Conservation (phyloP, 2,329 filamentous ascomycete species). For the Cytospora paraplurivora region DNA sequence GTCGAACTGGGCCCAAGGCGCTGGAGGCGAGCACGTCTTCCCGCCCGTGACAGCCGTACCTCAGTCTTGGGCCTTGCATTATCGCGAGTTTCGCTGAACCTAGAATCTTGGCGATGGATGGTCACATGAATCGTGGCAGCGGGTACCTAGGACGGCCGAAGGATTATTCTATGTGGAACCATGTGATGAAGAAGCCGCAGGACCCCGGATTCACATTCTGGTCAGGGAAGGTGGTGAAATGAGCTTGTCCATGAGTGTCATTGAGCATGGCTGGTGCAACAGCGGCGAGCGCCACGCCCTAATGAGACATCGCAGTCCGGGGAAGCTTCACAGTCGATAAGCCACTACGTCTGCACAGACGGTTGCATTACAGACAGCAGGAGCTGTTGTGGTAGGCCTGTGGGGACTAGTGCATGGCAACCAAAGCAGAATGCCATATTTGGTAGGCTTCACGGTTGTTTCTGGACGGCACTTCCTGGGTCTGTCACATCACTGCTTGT, state of each 20-base stretch:
- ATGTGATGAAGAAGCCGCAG: constrained; percentile 8
- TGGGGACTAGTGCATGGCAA: not conserved
- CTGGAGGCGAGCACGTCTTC: constrained; percentile 18
- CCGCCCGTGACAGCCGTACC: constrained; percentile 24
- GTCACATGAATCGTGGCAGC: constrained; percentile 20
- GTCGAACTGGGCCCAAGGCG: constrained; percentile 12
- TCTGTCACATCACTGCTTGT: not conserved
- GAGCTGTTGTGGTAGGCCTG: not conserved
- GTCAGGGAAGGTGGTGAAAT: not conserved
- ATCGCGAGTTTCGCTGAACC: constrained; percentile 21
- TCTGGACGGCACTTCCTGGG: not conserved
- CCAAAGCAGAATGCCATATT: not conserved
- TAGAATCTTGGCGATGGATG: constrained; percentile 22
- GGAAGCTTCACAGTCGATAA: not conserved
- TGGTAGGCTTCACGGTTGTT: not conserved
- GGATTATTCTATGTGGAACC: constrained; percentile 5
- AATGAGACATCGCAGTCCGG: constrained; percentile 8
- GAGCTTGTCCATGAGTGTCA: not conserved
- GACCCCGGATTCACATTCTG: constrained; percentile 8
- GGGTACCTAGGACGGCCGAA: not conserved
- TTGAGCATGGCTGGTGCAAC: constrained; percentile 6
- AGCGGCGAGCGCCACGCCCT: constrained; percentile 5
- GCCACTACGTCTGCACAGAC: not conserved
- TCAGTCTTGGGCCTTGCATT: constrained; percentile 18
- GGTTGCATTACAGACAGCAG: not conserved